Evolutionary conservation across 768 basidiomycete genomes (phyloP), one percentile per base, ranked within the genome.

Genomic region (Leucocoprinus birnbaumii): DNA sequence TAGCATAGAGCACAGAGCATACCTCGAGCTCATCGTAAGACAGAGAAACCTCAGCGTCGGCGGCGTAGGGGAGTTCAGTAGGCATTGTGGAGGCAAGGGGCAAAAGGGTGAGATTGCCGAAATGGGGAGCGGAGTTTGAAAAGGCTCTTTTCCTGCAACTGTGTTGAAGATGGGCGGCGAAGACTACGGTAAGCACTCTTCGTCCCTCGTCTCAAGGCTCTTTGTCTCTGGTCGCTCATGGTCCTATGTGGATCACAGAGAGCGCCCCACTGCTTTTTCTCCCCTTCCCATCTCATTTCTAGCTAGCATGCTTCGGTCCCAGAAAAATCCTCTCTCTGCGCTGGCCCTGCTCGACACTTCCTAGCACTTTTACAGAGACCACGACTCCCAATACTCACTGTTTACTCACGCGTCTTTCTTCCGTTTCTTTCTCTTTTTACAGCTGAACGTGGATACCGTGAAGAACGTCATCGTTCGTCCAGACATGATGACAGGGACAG

Each of bases 1-100:
- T 18, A 34, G 14, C 19, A 27, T 52, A 19, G 18, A 34, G 57
- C 10, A 43, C 34, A 22, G 16, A 9, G 42, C 8, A 18, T 14
- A 58, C 72, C 38, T 94, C 88, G 25, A 97, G 80, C 71, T 98
- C 94, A 62, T 96, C 94, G 67, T 82, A 94, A 1, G 87, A 82
- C 14, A 97, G 76, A 2, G 93, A 91, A 48, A 91, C 81, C 67
- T 96, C 86, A 2, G 94, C 95, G 67, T 98, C 95, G 14, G 94
- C 95, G 49, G 95, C 95, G 70, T 97, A 97, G 37, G 95, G 95
- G 16, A 97, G 79, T 63, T 97, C 93, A 50, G 90, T 90, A 35
- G 85, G 67, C 84, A 87, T 85, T 62, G 55, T 60, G 55, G 45
- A 53, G 38, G 48, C 42, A 52, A 51, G 56, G 46, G 62, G 57